A percentile compares a stretch with the other conserved stretches of the same genome.
These are phyloP conservation scores for Pseudogymnoascus sp. DNA, from an alignment of 2,329 filamentous ascomycete species.

Conservation along the genomic window DNA sequence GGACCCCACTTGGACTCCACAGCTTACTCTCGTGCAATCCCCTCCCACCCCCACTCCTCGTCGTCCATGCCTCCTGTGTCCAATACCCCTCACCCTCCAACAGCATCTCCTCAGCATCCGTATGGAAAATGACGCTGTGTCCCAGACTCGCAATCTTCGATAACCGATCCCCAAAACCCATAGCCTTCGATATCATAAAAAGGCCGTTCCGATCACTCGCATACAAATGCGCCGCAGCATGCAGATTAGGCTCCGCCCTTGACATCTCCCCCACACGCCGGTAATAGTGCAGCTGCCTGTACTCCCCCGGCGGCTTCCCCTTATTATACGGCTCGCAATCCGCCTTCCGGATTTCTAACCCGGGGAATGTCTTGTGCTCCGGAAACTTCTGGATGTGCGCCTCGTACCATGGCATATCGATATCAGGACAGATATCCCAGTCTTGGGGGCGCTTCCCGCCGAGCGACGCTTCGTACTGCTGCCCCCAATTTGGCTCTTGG, in stretches of 20 bases:
- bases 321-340: slow-evolving; percentile 25
- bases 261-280: slow-evolving; percentile 27
- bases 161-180: slow-evolving; percentile 35
- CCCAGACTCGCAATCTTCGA: slow-evolving; percentile 40
- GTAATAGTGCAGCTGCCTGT: slow-evolving; percentile 15
- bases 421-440: slow-evolving; percentile 11
- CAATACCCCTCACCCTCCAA: slow-evolving; percentile 38
- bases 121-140: slow-evolving; percentile 42
- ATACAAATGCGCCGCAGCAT: slow-evolving; percentile 50
- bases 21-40: slow-evolving; percentile 40
- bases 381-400: neutral
- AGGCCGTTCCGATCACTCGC: slow-evolving; percentile 49
- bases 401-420: slow-evolving; percentile 20
- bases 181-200: slow-evolving; percentile 42
- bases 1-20: slow-evolving; percentile 32
- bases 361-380: slow-evolving; percentile 19
- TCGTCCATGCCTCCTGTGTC: slow-evolving; percentile 41
- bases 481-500: slow-evolving; percentile 10
- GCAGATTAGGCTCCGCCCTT: slow-evolving; percentile 44
- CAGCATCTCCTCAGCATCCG: slow-evolving; percentile 31
- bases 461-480: slow-evolving; percentile 15
- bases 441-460: slow-evolving; percentile 8
- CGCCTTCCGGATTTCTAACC: slow-evolving; percentile 42
- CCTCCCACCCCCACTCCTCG: slow-evolving; percentile 37
- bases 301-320: slow-evolving; percentile 14